Evolutionary conservation across 805 yeast genomes (phyloP), one percentile per base, ranked within the genome.

Genomic region (Saccharomycopsis oosterbeekiorum): DNA sequence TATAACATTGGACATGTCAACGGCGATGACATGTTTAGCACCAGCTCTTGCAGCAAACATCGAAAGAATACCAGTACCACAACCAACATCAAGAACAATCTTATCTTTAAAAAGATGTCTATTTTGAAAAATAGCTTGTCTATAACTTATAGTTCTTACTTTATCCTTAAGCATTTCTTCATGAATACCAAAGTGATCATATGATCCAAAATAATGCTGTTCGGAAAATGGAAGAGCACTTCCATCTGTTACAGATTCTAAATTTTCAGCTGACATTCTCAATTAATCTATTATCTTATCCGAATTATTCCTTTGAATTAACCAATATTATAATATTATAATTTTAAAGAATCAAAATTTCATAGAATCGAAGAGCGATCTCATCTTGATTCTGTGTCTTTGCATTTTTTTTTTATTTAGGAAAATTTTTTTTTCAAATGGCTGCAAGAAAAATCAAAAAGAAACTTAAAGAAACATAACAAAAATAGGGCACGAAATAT

Each of bases 21-120:
- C 97, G 57, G 96, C 96, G 73, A 91, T 87, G 59, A 94, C 99
- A 71, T 91, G 97, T 73, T 91, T 90, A 65, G 99, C 99, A 66
- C 99, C 99, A n/a, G 97, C 96, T 71, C 86, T 86, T 58, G 93
- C 97, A 17, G 98, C 98, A 79, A 94, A 94, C 97, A 94, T 89
- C 29, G 97, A 92, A 65, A 94, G 77, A 67, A 94, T 91, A 68
- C 99, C 99, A 21, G 99, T 94, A 67, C 99, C 99, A 75, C 99
- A 96, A 57, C 99, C 99, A 62, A 94, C 99, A 75, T 94, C 99
- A 62, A 94, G 78, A 8, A 94, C 99, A 64, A 93, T 76, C 78
- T 94, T 94, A 74, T 85, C 97, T 73, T 91, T 90, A 79, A 94
- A 93, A 60, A 90, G 76, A 67, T 86, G 88, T 69, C 86, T 86